Evolutionary conservation across 768 basidiomycete species (phyloP).

Genomic region (Rhodotorula toruloides): DNA sequence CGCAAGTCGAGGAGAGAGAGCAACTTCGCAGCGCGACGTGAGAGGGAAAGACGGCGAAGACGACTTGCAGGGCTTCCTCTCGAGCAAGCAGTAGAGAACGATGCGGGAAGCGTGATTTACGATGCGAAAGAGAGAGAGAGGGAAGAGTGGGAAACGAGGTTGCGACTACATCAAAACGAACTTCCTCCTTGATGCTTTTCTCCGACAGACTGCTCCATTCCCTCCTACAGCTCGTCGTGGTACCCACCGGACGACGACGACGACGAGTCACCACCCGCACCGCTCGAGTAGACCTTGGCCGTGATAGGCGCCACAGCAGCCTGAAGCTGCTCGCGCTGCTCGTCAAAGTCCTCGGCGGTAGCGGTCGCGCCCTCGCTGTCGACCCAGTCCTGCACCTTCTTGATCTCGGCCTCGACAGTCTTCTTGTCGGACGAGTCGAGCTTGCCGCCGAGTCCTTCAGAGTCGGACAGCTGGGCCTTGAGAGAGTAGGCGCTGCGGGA

Average conservation of each 20-base stretch:
- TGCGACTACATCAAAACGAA: no score
- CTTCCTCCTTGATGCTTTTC: no score
- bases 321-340: slow-evolving; percentile 64
- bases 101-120: no score
- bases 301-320: slow-evolving; percentile 76
- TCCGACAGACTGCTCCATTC: no score
- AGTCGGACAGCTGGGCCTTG: slow-evolving; percentile 76
- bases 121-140: no score
- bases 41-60: no score
- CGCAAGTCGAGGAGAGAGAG: no score
- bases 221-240: slow-evolving; percentile 63
- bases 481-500: slow-evolving; percentile 62
- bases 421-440: slow-evolving; percentile 26
- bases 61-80: no score
- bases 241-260: no score
- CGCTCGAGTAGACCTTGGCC: slow-evolving; percentile 54
- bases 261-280: slow-evolving; percentile 53
- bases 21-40: no score
- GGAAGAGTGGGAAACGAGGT: no score
- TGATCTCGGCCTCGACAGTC: slow-evolving; percentile 63
- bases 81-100: no score
- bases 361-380: slow-evolving; percentile 74
- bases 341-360: slow-evolving; percentile 79
- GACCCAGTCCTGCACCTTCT: slow-evolving; percentile 87
- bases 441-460: slow-evolving; percentile 86